Evolutionary conservation across 306 rosid genomes (phyloP).

Genomic region (Prunus armeniaca): DNA sequence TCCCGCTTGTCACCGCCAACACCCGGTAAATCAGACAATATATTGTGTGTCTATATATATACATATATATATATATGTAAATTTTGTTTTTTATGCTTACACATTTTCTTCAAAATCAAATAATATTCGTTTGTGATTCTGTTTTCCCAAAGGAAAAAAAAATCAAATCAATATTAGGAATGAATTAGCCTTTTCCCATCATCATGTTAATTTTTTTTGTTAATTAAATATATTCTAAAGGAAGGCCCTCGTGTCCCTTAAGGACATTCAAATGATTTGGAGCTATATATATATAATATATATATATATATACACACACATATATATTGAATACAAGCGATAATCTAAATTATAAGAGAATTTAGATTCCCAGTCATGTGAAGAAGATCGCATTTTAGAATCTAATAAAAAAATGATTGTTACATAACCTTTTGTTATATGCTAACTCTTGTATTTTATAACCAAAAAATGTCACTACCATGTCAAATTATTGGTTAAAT

Average conservation of each 20-base stretch:
- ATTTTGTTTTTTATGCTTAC: neutral
- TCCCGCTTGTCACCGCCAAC: constrained; percentile 19
- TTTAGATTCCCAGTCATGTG: neutral
- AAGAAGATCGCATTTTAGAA: neutral
- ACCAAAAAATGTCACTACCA: no score
- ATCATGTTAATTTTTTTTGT: neutral
- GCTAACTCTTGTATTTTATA: neutral
- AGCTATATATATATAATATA: no score
- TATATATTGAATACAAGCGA: no score
- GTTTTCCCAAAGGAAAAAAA: no score
- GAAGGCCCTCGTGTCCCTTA: no score
- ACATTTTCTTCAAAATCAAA: neutral
- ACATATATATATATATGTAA: neutral
- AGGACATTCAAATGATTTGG: no score
- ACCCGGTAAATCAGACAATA: constrained; percentile 18
- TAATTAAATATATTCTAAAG: no score
- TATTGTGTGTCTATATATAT: neutral
- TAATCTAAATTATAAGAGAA: no score
- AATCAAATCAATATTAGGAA: no score
- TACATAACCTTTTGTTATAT: neutral
- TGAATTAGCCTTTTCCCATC: no score
- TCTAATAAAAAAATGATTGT: neutral
- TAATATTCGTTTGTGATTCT: neutral
- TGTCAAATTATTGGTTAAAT: no score
- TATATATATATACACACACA: no score